Evolutionary conservation across 2,329 filamentous ascomycete species (phyloP).

Genomic region (Chalaropsis thielavioides): DNA sequence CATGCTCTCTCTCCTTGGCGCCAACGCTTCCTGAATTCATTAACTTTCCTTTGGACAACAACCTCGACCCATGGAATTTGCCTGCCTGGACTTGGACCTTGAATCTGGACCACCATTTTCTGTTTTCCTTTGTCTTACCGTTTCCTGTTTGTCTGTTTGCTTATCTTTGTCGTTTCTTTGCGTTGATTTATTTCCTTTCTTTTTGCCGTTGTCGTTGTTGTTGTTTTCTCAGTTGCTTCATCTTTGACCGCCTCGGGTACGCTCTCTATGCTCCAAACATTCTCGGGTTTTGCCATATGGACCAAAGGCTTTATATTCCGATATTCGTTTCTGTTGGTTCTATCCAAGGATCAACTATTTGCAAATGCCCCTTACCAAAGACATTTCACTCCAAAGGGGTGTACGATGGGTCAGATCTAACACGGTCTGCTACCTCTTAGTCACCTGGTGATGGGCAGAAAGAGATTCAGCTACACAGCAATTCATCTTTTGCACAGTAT

Average conservation of each 20-base stretch:
- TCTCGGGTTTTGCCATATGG: neutral
- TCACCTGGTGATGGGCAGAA: too few relatives aligned
- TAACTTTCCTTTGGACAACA: neutral
- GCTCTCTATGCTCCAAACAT: neutral
- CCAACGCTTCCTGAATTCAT: neutral
- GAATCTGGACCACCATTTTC: neutral
- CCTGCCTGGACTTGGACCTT: neutral
- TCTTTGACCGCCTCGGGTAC: too few relatives aligned
- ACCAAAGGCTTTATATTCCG: neutral
- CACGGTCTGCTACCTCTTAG: too few relatives aligned
- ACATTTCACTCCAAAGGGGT: neutral
- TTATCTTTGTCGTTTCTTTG: neutral
- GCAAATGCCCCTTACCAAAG: neutral
- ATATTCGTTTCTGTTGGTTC: neutral
- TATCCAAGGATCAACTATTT: neutral
- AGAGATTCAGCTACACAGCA: too few relatives aligned
- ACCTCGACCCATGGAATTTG: neutral
- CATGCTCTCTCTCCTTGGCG: neutral
- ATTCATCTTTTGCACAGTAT: too few relatives aligned
- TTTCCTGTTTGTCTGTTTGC: neutral
- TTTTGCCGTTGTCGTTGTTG: neutral
- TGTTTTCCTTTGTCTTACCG: neutral
- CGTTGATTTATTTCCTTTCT: neutral
- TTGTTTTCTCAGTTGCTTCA: neutral
- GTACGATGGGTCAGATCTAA: too few relatives aligned